Base-by-base conservation (phyloP, 1,284 basidiomycete species). In the Boletellus deceptivus region DNA sequence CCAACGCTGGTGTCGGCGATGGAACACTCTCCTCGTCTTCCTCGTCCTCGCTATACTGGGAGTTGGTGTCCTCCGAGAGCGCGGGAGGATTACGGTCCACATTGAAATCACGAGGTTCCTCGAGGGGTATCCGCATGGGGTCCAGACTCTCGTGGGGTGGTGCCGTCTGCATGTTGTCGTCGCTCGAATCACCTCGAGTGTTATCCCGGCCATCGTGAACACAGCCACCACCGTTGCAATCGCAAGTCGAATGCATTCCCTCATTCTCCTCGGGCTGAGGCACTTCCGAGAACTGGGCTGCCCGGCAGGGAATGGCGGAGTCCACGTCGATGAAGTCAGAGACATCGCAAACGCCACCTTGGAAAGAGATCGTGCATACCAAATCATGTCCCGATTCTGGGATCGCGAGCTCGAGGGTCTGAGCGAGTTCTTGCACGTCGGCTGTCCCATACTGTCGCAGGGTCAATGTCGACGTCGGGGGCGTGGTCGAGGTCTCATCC, bases 381-480 rank as follows among this genome's bases (percentile, higher is more conserved):
- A n/a, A n/a, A n/a, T n/a, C n/a, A n/a, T n/a, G 18, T 4, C 33
- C 43, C 0, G 27, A 47, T 16, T 48, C 41, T 4, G 33, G 40
- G 33, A 50, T 25, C 6, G 41, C 20, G 7, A 39, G 47, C 31
- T 46, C 17, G 39, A 56, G 40, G n/a, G 18, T 33, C 35, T 43
- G n/a, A 0, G 58, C 38, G 3, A 56, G 11, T 18, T 43, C 3
- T 10, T 20, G 4, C 53, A 65, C 50, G 33, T 57, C 40, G 3
- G 40, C 56, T 25, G 54, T 49, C 0, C 61, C 63, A 2, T 59
- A 42, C 16, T 53, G 58, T 25, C 58, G 59, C 17, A 13, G 4
- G 6, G 37, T 18, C 3, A 36, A 31, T 9, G 18, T 31, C 1
- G 18, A 42, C 17, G 3, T 18, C 3, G 33, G 35, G 3, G 38